A percentile compares a stretch with the other conserved stretches of the same genome.
Conservation (phyloP, 2,329 filamentous ascomycete species). For the Xylaria sp. region DNA sequence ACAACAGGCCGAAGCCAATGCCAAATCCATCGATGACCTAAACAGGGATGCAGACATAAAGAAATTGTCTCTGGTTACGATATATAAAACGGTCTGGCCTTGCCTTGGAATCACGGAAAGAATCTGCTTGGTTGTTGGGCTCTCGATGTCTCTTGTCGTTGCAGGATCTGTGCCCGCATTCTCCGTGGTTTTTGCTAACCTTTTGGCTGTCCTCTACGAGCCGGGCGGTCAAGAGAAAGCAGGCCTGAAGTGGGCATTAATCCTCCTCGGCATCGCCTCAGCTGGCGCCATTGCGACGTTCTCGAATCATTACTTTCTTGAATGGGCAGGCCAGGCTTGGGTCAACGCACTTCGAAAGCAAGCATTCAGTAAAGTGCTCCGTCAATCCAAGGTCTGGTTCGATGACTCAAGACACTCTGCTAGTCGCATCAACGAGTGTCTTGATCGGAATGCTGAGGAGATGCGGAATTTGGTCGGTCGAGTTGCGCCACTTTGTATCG, state of each 20-base stretch:
- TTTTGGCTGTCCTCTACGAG: conserved; percentile 65
- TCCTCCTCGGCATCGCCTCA: conserved; percentile 62
- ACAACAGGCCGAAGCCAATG: neutral
- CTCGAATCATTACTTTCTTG: conserved; percentile 64
- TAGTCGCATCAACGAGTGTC: conserved; percentile 58
- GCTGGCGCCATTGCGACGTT: conserved; percentile 62
- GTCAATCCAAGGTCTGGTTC: conserved; percentile 76
- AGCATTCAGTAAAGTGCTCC: conserved; percentile 64
- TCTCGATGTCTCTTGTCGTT: conserved; percentile 57
- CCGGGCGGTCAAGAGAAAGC: conserved; percentile 41
- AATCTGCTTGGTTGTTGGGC: conserved; percentile 54
- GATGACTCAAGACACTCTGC: conserved; percentile 61
- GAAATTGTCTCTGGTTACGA: conserved; percentile 41
- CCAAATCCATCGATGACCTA: neutral
- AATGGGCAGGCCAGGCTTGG: conserved; percentile 70
- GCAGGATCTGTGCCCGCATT: conserved; percentile 68
- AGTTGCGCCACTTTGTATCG: conserved; percentile 66
- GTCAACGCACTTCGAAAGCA: conserved; percentile 63
- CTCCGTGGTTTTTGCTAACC: conserved; percentile 66
- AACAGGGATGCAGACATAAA: neutral
- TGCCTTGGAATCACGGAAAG: conserved; percentile 45
- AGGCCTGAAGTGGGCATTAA: conserved; percentile 62
- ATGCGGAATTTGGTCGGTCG: conserved; percentile 77
- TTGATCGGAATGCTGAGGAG: conserved; percentile 81
- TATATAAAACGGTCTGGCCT: conserved; percentile 68